Evolutionary conservation across 2,329 filamentous ascomycete genomes (phyloP), one percentile per base, ranked within the genome.

Genomic region (Thermoascus crustaceus): DNA sequence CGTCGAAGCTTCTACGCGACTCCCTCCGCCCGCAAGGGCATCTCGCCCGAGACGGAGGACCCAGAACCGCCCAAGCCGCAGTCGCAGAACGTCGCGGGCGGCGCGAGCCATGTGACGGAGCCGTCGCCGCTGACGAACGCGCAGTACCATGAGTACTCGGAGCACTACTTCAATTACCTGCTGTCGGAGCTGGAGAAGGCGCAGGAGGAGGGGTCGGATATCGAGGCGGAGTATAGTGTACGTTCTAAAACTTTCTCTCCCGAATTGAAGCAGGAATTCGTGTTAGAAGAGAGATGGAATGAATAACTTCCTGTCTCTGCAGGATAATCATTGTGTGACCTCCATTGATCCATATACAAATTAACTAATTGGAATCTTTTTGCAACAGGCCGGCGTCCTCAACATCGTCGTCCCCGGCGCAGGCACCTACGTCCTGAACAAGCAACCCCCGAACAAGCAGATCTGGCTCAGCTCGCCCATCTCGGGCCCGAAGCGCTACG

Each of bases 381-480:
- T 36, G n/a, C n/a, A n/a, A 11, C 50, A 95, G 88, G 76, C 85
- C 35, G 89, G 91, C 37, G 87, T 96, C 37, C 72, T 96, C 49
- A 87, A 80, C 44, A 71, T 96, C 52, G 71, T 67, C 5, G 76
- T 85, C 49, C 76, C 78, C 1, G 67, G 72, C 8, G 69, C 77
- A 33, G 87, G 88, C 43, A 89, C 78, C 19, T 98, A 93, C 57
- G 85, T 98, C 41, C 75, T 98, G 66, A 98, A 98, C 75, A 98
- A 98, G 64, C 91, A 98, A 62, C 91, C 91, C 0, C 87, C 89
- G 13, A 96, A 95, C 71, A 91, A 87, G 70, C 91, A 81, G 58
- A 94, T 98, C 55, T 98, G 91, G 91, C 77, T 96, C 30, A 91
- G 85, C 23, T 94, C 86, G 27, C 91, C 91, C 3, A 69, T 86